Base-by-base conservation (phyloP, 352 stramenopile genomes). In the Phytophthora niederhauseri region DNA sequence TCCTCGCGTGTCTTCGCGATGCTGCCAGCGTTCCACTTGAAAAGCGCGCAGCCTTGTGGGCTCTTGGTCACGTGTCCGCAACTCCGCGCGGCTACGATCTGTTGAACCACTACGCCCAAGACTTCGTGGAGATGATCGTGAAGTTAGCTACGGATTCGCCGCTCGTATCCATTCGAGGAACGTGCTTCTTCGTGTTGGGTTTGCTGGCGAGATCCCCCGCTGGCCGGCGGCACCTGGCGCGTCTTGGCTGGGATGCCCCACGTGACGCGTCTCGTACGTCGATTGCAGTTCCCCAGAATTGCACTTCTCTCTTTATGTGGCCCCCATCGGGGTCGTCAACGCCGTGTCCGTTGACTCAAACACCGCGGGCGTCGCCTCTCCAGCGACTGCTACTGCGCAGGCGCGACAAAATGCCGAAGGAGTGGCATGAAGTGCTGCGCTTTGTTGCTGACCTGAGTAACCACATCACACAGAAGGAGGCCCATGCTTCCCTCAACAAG, bases 391-490 rank as follows among this genome's bases (percentile, higher is more conserved):
- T 93, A 49, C 54, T 63, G 31, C 53, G 70, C 65, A 71, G 70
- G n/a, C 73, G 66, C 57, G 70, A 77, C 41, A 94, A 93, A 57
- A 80, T 92, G 30, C 81, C 89, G 20, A 75, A 84, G 0, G 86
- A 92, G 34, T 93, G 86, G 85, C 85, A 80, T 41, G 89, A 97
- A 70, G 73, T 95, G 4, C 59, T 97, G 45, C 85, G 87, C 1
- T 76, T 85, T 54, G 80, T 97, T 31, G 89, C 86, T 1, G 88
- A 97, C 45, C 41, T 97, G 64, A 97, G 89, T 64, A 95, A 95
- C 73, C 89, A 95, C 64, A 97, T 97, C 61, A 95, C 87, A 3
- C 89, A 97, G 65, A 97, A 97, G 68, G 89, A 97, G 63, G 89
- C 89, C 2, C 87, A 95, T 66, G 81, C 85, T 20, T 91, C 86